Evolutionary conservation across 2,329 filamentous ascomycete genomes (phyloP).

Genomic region (Cytospora schulzeri): DNA sequence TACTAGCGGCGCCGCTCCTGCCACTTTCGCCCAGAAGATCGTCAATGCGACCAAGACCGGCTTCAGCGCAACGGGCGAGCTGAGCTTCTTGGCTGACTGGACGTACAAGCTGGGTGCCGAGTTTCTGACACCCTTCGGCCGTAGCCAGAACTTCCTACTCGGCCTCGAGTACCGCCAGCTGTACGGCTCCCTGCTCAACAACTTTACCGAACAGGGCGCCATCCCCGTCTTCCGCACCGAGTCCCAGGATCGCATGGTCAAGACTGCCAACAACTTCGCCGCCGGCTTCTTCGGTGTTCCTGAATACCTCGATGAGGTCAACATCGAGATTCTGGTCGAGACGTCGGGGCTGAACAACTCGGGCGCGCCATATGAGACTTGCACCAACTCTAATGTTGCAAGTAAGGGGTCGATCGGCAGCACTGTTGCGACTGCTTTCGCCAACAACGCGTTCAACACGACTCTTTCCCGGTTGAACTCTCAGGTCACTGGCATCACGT

Average conservation of each 20-base stretch:
- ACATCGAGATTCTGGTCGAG: constrained; percentile 40
- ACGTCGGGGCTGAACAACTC: constrained; percentile 35
- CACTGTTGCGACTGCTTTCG: constrained; percentile 31
- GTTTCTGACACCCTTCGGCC: constrained; percentile 42
- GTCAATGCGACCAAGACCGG: constrained; percentile 38
- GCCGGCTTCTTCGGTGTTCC: constrained; percentile 40
- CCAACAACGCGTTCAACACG: constrained; percentile 34
- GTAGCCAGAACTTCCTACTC: constrained; percentile 45
- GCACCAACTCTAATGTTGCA: constrained; percentile 33
- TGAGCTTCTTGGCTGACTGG: constrained; percentile 37
- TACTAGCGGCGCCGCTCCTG: constrained; percentile 34
- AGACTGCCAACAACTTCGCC: constrained; percentile 38
- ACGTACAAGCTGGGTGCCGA: constrained; percentile 41
- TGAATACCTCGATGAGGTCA: constrained; percentile 38
- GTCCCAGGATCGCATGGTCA: constrained; percentile 39
- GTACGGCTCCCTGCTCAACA: constrained; percentile 47
- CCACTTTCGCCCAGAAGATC: constrained; percentile 38
- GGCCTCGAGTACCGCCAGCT: constrained; percentile 44
- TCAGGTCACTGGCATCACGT: constrained; percentile 34
- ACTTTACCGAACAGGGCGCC: constrained; percentile 42
- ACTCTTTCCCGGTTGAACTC: constrained; percentile 36
- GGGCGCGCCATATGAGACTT: constrained; percentile 36
- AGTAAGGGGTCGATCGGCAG: constrained; percentile 33
- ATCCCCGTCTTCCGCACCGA: constrained; percentile 42
- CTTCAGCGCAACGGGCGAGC: constrained; percentile 36